These are phyloP conservation scores for Xanthoceras sorbifolium DNA, from an alignment of 345 rosid genomes.

Conservation along the genomic window DNA sequence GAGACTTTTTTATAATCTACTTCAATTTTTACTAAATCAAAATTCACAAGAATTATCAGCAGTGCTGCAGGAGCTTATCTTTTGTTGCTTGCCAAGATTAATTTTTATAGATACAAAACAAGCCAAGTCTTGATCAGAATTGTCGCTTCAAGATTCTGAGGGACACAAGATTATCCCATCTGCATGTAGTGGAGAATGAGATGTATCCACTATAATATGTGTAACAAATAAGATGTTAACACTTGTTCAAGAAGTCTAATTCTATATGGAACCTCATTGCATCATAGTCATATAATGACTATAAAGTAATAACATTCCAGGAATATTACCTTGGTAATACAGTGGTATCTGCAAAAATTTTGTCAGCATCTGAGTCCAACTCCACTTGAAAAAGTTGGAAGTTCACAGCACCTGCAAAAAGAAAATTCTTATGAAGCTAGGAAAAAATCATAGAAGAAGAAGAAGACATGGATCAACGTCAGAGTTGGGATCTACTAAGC, in stretches of 20 bases:
- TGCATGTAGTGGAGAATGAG: conserved; percentile 38
- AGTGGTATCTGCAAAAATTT: conserved; percentile 2
- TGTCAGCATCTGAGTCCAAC: conserved; percentile 18
- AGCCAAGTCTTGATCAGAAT: conserved; percentile 1
- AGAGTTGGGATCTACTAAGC: not conserved
- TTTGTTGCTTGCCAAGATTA: not conserved
- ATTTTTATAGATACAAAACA: conserved; percentile 4
- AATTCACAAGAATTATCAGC: not conserved
- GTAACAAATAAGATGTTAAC: conserved; percentile 31
- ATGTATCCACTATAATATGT: conserved; percentile 25
- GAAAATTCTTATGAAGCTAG: not conserved
- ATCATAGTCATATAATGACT: not conserved
- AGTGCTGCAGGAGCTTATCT: not conserved
- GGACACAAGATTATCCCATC: conserved; percentile 22
- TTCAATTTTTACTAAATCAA: not conserved
- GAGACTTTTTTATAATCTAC: not conserved
- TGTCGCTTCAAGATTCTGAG: conserved; percentile 27
- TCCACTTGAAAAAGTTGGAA: conserved; percentile 23
- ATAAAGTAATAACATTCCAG: conserved; percentile 22
- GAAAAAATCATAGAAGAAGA: not conserved
- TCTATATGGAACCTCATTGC: conserved; percentile 13
- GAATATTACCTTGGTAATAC: conserved; percentile 8
- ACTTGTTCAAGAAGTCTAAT: conserved; percentile 23
- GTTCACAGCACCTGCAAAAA: conserved; percentile 8
- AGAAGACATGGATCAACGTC: not conserved